Evolutionary conservation across 805 yeast genomes (phyloP), one percentile per base, ranked within the genome.

Genomic region (Kodamaea lidongshanica): DNA sequence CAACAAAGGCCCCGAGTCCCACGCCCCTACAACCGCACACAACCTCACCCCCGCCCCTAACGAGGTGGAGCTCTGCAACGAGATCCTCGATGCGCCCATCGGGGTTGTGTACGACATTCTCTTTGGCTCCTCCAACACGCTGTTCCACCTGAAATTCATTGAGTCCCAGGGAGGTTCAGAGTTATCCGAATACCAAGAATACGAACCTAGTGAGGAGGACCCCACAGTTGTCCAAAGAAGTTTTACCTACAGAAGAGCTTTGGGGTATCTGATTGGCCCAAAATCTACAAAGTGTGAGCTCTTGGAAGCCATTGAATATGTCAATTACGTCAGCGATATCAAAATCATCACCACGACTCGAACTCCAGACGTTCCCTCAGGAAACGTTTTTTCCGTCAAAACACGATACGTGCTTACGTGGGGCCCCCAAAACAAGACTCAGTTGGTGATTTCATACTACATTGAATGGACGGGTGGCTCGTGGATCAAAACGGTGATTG

Each of bases 351-450:
- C 79, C 40, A 50, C 62, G 1, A 76, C 87, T 0, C 70, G 66
- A 28, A 78, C 86, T 0, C 94, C 92, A 0, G 92, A 82, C 56
- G 85, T 82, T n/a, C 94, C 94, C 0, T 75, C 82, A 19, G 92
- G 94, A 6, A 69, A 64, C 39, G 62, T 80, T 0, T 83, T 83
- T 42, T 64, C 67, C 27, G 80, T 79, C 3, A 63, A 67, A 31
- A 78, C 92, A 2, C 61, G 65, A 16, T 65, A 70, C 19, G 67
- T 67, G 41, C 53, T 80, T 5, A 63, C 74, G 7, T 82, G 94
- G 92, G 82, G 68, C 4, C 61, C 58, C 2, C 64, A 67, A 28
- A 77, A 77, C 47, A 36, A 53, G 6, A 79, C 88, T 0, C 60
- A 58, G 15, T 20, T 80, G 5, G 56, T 59, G 14, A 72, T 78